phyloP scores from a whole-genome alignment of 352 stramenopile genomes.

The Globisporangium takayamanum region DNA sequence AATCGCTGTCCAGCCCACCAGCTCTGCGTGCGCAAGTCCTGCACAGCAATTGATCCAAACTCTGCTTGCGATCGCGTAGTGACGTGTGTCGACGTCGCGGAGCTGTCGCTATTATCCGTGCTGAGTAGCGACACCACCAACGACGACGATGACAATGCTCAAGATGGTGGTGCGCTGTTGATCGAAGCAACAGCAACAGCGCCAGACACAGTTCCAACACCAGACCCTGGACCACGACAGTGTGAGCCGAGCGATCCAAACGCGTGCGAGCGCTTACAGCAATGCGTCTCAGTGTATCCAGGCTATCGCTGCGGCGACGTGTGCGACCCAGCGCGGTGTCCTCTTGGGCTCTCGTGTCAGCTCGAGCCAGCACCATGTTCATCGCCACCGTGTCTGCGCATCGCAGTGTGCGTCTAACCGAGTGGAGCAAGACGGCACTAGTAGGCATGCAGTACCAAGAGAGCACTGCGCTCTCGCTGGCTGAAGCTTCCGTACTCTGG shows the following conservation, averaged over 20 bases:
- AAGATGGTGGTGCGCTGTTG: neutral
- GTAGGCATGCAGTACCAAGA: too few relatives aligned
- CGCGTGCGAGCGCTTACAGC: neutral
- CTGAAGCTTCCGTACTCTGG: too few relatives aligned
- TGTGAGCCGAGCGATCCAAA: neutral
- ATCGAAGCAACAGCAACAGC: neutral
- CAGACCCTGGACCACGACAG: neutral
- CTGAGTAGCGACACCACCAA: neutral
- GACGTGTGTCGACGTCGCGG: neutral
- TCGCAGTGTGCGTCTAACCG: neutral
- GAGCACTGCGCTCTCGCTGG: too few relatives aligned
- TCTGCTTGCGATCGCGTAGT: neutral
- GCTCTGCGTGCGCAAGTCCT: neutral
- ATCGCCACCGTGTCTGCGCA: neutral
- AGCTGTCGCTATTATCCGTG: neutral
- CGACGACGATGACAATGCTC: neutral
- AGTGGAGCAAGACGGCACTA: neutral
- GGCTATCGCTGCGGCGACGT: constrained; percentile 3
- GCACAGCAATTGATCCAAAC: neutral
- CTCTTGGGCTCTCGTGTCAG: neutral
- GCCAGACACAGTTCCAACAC: neutral
- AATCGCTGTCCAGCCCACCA: neutral
- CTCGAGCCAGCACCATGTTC: neutral
- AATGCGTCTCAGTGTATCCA: neutral
- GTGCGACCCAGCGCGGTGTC: constrained; percentile 4